A percentile compares a stretch with the other conserved stretches of the same genome.
Conservation (phyloP, 2,329 filamentous ascomycete species). For the Rhynchosporium agropyri region DNA sequence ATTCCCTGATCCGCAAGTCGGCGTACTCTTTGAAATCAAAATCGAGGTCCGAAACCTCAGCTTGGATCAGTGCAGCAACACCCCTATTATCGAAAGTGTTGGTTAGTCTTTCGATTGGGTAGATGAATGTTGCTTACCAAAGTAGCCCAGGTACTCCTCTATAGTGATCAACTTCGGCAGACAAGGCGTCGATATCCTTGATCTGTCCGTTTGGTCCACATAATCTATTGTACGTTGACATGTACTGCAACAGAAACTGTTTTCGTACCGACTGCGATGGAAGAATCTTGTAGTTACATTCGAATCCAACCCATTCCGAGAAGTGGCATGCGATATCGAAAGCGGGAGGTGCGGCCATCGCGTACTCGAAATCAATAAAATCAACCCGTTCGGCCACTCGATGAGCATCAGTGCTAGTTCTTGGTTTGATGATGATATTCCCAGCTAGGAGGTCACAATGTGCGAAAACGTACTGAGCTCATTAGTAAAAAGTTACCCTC, state of each 20-base stretch:
- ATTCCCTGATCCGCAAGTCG: constrained; percentile 5
- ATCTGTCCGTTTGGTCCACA: background rate
- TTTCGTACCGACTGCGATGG: background rate
- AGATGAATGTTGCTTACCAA: background rate
- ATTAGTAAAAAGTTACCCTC: background rate
- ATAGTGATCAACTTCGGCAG: constrained; percentile 1
- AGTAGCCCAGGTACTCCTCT: constrained; percentile 6
- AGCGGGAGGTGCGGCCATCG: constrained; percentile 5
- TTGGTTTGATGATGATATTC: constrained; percentile 10
- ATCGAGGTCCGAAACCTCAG: background rate
- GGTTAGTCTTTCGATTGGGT: background rate
- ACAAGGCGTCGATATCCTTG: background rate
- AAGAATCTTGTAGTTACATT: constrained; percentile 9
- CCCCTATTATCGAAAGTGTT: background rate
- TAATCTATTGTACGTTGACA: constrained; percentile 1
- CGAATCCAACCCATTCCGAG: constrained; percentile 16
- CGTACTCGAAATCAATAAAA: constrained; percentile 19
- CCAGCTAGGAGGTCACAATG: constrained; percentile 10
- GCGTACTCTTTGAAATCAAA: constrained; percentile 8
- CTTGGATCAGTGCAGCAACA: constrained; percentile 13
- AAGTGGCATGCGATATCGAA: constrained; percentile 16
- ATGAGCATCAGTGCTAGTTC: background rate
- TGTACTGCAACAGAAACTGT: constrained; percentile 8
- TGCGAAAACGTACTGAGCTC: background rate
- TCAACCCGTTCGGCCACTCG: background rate